Base-by-base conservation (phyloP, 768 basidiomycete species). In the Rhodotorula kratochvilovae region DNA sequence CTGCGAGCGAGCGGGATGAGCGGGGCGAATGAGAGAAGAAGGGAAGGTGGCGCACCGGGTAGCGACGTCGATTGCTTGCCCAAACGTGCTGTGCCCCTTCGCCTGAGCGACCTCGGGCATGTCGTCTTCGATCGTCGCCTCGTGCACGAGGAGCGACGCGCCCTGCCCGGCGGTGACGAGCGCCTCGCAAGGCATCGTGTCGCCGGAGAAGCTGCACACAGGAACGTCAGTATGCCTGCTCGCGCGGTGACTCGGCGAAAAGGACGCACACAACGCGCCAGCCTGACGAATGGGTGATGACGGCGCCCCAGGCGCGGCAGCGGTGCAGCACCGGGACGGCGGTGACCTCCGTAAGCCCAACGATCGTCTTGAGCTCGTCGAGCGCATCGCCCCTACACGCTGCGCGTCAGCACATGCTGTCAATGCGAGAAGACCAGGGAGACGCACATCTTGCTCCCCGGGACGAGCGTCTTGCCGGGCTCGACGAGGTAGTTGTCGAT, bases 71-170 rank as follows among this genome's bases (percentile, higher is more conserved):
- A 97, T 85, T 0, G 95, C 95, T 78, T 97, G 90, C 1, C 90
- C 87, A 68, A 92, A 86, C 0, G 95, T 98, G 68, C 90, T 91
- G 79, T 98, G 95, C 8, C 87, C 88, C 81, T 95, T 97, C 50
- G 81, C 80, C 1, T 31, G 29, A 3, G 76, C 76, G 16, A 78
- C 64, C 21, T 88, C 88, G 29, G 82, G 85, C 77, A 93, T 86
- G 65, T 89, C 90, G 76, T 97, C 90, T 3, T 87, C 90, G 85
- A 97, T 88, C 6, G 92, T 92, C 0, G 94, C 91, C 79, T 98
- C 95, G 77, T 98, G 95, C 43, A 98, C 92, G 53, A 98, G 83
- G 3, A 98, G 81, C 0, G 92, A 92, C 0, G 89, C 88, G 64
- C 81, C 80, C 69, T 82, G 77, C 0, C 90, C 94, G 0, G 86